A percentile compares a stretch with the other conserved stretches of the same genome.
Evolutionary conservation across 257 asterid genomes (phyloP).

Genomic region (Dorcoceras hygrometricum): DNA sequence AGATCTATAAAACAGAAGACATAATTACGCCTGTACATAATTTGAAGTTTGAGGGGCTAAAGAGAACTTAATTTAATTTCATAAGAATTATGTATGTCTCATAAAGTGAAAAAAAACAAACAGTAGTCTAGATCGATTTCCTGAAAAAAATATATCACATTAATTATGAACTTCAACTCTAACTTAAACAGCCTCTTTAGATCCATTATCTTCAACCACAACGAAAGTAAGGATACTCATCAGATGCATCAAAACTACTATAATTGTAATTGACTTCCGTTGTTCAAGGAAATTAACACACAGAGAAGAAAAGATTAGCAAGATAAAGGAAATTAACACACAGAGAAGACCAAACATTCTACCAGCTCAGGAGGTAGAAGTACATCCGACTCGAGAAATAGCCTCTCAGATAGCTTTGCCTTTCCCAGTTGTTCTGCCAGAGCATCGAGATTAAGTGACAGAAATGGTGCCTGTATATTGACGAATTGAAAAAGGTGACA

Average conservation of each 20-base stretch:
- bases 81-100: background rate
- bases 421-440: constrained; percentile 75
- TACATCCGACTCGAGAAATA: constrained; percentile 61
- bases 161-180: background rate
- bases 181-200: background rate
- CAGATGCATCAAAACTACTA: background rate
- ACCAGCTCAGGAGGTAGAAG: constrained; percentile 65
- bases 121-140: background rate
- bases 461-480: constrained; percentile 69
- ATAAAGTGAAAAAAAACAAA: background rate
- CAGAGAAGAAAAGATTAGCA: constrained; percentile 7
- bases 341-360: constrained; percentile 14
- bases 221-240: background rate
- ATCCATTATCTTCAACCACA: constrained; percentile 14
- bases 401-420: constrained; percentile 65
- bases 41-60: background rate
- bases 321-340: too few species aligned
- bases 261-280: background rate
- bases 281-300: background rate
- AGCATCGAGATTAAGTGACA: constrained; percentile 66
- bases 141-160: background rate
- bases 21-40: background rate
- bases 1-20: background rate
- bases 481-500: constrained; percentile 19
- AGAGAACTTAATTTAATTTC: background rate